Conservation (phyloP, 1,284 basidiomycete species). For the Cystobasidium sp. region DNA sequence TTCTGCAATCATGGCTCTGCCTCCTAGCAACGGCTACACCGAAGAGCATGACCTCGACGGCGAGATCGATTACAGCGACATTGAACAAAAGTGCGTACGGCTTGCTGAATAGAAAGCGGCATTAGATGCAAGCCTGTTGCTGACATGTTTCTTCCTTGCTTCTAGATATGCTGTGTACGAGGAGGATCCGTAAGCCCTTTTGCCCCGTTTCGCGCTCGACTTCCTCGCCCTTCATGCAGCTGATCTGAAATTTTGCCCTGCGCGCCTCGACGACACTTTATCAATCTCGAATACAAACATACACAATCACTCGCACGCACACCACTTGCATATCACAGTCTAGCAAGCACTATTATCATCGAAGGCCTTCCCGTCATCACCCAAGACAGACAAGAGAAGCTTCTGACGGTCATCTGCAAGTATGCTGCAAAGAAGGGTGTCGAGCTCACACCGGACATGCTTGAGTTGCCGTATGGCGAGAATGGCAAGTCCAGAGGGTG, state of each 20-base stretch:
- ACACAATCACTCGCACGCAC: slow-evolving; percentile 49
- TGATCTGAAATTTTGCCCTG: slow-evolving; percentile 37
- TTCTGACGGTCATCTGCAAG: slow-evolving; percentile 58
- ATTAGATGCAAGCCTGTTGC: slow-evolving; percentile 58
- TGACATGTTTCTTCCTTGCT: background rate
- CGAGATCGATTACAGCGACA: slow-evolving; percentile 90
- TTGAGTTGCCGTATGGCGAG: slow-evolving; percentile 58
- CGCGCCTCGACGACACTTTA: slow-evolving; percentile 4
- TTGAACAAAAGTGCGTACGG: slow-evolving; percentile 78
- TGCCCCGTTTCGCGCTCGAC: background rate
- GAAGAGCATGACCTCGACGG: slow-evolving; percentile 57
- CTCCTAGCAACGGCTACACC: slow-evolving; percentile 17
- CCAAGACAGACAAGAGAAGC: slow-evolving; percentile 56
- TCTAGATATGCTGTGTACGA: slow-evolving; percentile 41
- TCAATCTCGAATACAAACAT: slow-evolving; percentile 49
- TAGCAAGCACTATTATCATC: slow-evolving; percentile 59
- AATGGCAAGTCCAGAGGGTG: slow-evolving; percentile 57
- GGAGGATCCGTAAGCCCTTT: slow-evolving; percentile 36
- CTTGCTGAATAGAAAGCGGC: slow-evolving; percentile 62
- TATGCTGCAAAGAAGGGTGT: slow-evolving; percentile 56
- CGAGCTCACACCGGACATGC: slow-evolving; percentile 53
- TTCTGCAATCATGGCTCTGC: slow-evolving; percentile 25
- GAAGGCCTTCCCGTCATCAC: slow-evolving; percentile 58
- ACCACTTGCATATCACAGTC: slow-evolving; percentile 49
- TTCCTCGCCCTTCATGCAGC: background rate